phyloP scores from a whole-genome alignment of 2,329 filamentous ascomycete species.

The Chaetomium strumarium region DNA sequence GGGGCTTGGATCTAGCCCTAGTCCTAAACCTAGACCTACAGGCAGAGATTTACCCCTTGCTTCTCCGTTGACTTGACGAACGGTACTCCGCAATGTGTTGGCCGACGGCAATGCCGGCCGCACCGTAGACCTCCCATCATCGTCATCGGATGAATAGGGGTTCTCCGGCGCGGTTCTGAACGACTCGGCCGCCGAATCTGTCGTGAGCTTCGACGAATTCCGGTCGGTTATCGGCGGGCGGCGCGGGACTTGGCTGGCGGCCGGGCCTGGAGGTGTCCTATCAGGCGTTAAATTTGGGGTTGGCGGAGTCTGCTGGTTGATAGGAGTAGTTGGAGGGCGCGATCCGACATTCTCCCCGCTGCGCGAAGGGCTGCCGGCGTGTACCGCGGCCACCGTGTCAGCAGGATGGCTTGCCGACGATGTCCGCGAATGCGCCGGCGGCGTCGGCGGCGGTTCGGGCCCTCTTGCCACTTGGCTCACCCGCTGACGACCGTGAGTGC shows the following conservation, averaged over 20 bases:
- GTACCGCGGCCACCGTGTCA: constrained; percentile 37
- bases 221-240: constrained; percentile 46
- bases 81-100: constrained; percentile 40
- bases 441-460: constrained; percentile 51
- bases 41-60: constrained; percentile 30
- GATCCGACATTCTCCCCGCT: constrained; percentile 35
- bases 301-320: constrained; percentile 61
- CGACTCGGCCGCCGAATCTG: constrained; percentile 60
- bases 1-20: constrained; percentile 38
- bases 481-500: constrained; percentile 6
- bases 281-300: constrained; percentile 66
- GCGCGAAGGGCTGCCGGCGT: constrained; percentile 33
- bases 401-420: constrained; percentile 48
- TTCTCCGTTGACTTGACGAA: constrained; percentile 34
- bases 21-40: constrained; percentile 39
- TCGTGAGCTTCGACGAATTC: constrained; percentile 46
- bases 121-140: constrained; percentile 39
- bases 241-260: constrained; percentile 37
- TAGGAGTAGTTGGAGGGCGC: constrained; percentile 52
- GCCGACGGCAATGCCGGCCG: constrained; percentile 36
- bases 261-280: constrained; percentile 44
- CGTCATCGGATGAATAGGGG: constrained; percentile 57
- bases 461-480: constrained; percentile 16
- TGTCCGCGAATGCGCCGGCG: constrained; percentile 54
- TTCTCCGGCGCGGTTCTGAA: constrained; percentile 67